A percentile compares a stretch with the other conserved stretches of the same genome.
Conservation (phyloP, 306 rosid genomes). For the Cucumis melo region DNA sequence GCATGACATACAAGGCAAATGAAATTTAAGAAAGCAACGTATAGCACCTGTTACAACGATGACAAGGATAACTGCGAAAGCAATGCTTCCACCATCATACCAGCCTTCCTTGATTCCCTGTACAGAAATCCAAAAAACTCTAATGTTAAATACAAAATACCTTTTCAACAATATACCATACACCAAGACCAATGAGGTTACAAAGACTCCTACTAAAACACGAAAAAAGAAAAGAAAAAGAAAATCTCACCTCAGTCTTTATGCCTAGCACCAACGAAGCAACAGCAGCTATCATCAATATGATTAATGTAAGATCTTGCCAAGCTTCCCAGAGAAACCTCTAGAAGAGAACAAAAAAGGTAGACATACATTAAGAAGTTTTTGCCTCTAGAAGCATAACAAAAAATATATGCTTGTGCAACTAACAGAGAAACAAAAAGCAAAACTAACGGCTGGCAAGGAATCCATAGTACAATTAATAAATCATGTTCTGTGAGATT, state of each 20-base stretch:
- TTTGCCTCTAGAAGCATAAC: not conserved
- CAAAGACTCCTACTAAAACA: not conserved
- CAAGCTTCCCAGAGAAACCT: constrained; percentile 98
- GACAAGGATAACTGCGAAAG: constrained; percentile 92
- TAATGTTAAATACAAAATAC: not conserved
- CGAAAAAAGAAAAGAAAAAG: not conserved
- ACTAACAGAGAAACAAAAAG: not conserved
- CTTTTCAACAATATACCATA: not conserved
- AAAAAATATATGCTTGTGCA: not conserved
- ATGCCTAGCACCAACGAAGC: constrained; percentile 93
- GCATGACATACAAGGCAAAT: not conserved
- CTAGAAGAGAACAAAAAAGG: constrained; percentile 25
- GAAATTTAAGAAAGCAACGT: not conserved
- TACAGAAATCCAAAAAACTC: constrained; percentile 9
- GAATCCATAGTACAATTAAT: not conserved
- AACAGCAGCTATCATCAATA: constrained; percentile 89
- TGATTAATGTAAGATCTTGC: constrained; percentile 93
- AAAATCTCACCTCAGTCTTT: constrained; percentile 72
- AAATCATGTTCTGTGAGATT: not conserved
- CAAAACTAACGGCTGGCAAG: not conserved
- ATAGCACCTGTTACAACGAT: constrained; percentile 74
- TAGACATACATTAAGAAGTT: not conserved
- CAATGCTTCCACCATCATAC: constrained; percentile 99
- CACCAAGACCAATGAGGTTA: not conserved
- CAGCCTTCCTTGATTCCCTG: constrained; percentile 96